phyloP scores from a whole-genome alignment of 495 filamentous ascomycete genomes.

The Penicillium samsonianum region DNA sequence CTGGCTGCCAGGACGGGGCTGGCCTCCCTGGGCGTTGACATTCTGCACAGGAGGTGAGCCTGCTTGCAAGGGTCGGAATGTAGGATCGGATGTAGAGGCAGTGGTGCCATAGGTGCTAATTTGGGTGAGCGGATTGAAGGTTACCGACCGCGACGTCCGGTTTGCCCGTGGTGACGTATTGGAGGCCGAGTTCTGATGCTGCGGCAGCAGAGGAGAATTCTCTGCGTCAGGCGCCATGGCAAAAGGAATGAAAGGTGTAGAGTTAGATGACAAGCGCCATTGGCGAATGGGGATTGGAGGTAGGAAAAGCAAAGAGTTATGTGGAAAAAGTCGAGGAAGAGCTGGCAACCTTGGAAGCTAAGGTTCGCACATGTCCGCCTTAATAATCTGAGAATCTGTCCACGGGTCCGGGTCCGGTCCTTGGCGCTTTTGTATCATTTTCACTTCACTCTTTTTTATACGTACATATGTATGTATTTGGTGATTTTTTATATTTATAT shows the following conservation, averaged over 20 bases:
- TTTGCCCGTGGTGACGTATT: conserved; percentile 43
- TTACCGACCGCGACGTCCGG: conserved; percentile 60
- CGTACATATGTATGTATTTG: too few relatives aligned
- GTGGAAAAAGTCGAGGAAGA: not conserved
- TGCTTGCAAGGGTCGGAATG: conserved; percentile 45
- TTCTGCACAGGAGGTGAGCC: conserved; percentile 41
- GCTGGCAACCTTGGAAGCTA: conserved; percentile 7
- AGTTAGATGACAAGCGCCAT: conserved; percentile 22
- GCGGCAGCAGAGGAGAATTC: conserved; percentile 49
- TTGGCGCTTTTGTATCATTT: conserved; percentile 7
- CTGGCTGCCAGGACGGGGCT: conserved; percentile 47
- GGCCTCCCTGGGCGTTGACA: conserved; percentile 33
- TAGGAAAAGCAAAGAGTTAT: conserved; percentile 5
- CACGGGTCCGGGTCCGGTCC: not conserved
- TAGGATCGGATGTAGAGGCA: conserved; percentile 40
- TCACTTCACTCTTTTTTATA: not conserved
- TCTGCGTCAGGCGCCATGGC: conserved; percentile 48
- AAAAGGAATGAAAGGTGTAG: conserved; percentile 5
- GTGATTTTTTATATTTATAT: not conserved
- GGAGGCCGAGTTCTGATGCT: conserved; percentile 37
- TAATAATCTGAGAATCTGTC: conserved; percentile 11
- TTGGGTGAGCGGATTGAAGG: conserved; percentile 67
- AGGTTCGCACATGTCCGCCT: conserved; percentile 10
- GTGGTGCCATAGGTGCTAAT: conserved; percentile 57
- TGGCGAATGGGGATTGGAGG: conserved; percentile 20